Evolutionary conservation across 2,329 filamentous ascomycete species (phyloP).

Genomic region (Macrophomina phaseolina): DNA sequence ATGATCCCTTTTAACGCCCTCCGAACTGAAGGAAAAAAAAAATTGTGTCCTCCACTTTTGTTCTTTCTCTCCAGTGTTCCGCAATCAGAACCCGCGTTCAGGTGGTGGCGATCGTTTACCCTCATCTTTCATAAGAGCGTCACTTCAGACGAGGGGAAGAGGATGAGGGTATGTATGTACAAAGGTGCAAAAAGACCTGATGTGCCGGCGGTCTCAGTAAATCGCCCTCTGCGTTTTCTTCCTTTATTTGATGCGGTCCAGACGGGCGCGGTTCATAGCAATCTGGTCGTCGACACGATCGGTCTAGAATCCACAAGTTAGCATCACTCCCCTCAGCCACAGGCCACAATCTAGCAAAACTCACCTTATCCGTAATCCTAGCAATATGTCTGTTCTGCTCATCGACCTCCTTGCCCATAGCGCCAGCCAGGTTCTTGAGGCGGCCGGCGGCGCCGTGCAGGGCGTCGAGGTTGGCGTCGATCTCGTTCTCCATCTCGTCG

Average conservation of each 20-base stretch:
- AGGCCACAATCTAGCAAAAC: neutral
- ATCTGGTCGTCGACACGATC: slow-evolving; percentile 78
- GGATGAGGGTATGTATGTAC: slow-evolving; percentile 16
- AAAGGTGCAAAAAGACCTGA: neutral
- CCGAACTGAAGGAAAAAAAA: neutral
- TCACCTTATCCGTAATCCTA: slow-evolving; percentile 70
- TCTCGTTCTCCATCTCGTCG: slow-evolving; percentile 68
- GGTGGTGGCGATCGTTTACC: too few relatives aligned
- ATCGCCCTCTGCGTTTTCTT: too few relatives aligned
- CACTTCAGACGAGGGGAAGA: neutral
- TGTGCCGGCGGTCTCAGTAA: neutral
- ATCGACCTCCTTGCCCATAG: slow-evolving; percentile 77
- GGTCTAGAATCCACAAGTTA: slow-evolving; percentile 57
- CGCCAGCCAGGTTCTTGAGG: slow-evolving; percentile 74
- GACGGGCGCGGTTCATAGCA: slow-evolving; percentile 74
- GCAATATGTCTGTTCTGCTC: slow-evolving; percentile 79
- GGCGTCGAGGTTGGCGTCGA: slow-evolving; percentile 58
- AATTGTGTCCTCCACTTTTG: neutral
- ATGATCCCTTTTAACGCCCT: neutral
- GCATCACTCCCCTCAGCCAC: slow-evolving; percentile 22
- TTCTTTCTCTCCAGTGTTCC: neutral
- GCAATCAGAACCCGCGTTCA: neutral
- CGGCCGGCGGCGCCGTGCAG: slow-evolving; percentile 67
- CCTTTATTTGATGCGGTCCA: slow-evolving; percentile 66
- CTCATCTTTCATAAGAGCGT: neutral